Evolutionary conservation across 192 early-diverging fungal genomes (phyloP), one percentile per base, ranked within the genome.

Genomic region (Backusella circina): DNA sequence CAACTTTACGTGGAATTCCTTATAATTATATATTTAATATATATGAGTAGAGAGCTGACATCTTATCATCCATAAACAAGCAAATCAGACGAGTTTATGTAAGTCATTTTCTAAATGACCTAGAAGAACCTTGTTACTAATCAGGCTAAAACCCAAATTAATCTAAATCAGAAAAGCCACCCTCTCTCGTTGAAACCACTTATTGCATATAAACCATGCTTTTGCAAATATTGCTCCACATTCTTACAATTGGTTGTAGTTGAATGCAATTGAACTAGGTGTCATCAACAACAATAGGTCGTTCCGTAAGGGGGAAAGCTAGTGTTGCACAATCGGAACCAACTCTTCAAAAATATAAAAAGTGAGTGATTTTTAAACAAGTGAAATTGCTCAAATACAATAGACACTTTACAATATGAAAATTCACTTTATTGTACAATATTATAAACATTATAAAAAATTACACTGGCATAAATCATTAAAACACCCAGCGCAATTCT

Each of bases 401-500:
- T 18, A 47, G 44, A 47, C 44, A 1, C 44, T 47, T 47, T 47
- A n/a, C 18, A 1, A 47, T 3, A 47, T n/a, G 12, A 16, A 47
- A n/a, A 47, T 47, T n/a, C 44, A 47, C 7, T 47, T 47, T 47
- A 47, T 47, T 47, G 44, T 47, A 47, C 44, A 47, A 18, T 47
- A n/a, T n/a, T 47, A 47, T 47, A 47, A n/a, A 47, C 18, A 47
- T 47, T 47, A 47, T 47, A 47, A 47, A 47, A 47, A 47, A 47
- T n/a, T 47, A 61, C 54, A 54, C 71, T 87, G 83, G 65, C 89
- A 90, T 41, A 86, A 74, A 66, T 85, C 86, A 50, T 84, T 41
- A 18, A 87, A 69, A 68, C 89, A 90, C 77, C 85, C 82, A 36
- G 61, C 72, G 73, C 89, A 90, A 18, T 85, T 84, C 51, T 80